A percentile compares a stretch with the other conserved stretches of the same genome.
phyloP scores from a whole-genome alignment of 768 basidiomycete species.

The Leucocoprinus birnbaumii region DNA sequence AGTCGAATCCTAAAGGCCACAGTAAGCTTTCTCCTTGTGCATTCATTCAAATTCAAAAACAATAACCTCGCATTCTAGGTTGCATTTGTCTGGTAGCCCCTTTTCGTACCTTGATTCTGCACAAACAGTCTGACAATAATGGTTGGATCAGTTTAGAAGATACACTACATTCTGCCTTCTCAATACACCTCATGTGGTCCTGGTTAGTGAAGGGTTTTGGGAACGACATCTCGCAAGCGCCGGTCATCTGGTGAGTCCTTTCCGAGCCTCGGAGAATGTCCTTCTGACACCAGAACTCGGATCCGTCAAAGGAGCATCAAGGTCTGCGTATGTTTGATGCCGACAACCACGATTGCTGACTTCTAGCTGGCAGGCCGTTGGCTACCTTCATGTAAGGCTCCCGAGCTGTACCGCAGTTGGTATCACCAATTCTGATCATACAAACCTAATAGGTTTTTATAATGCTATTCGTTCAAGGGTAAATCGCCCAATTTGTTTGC shows the following conservation, averaged over 20 bases:
- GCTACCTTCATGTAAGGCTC: constrained; percentile 6
- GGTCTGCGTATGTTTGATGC: background rate
- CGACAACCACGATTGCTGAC: background rate
- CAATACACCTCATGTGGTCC: constrained; percentile 12
- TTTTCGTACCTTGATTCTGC: background rate
- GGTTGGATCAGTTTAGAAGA: background rate
- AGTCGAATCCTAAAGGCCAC: background rate
- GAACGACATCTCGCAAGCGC: background rate
- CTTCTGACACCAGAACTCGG: background rate
- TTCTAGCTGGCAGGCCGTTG: constrained; percentile 2
- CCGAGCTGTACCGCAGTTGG: background rate
- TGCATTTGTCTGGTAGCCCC: constrained; percentile 6
- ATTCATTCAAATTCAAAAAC: background rate
- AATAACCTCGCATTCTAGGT: background rate
- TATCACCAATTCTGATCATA: background rate
- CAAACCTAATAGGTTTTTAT: constrained; percentile 12
- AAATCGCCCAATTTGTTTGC: background rate
- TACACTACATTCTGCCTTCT: constrained; percentile 11
- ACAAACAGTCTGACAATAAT: background rate
- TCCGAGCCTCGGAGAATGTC: background rate
- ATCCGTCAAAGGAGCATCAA: constrained; percentile 7
- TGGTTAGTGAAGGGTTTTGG: constrained; percentile 9
- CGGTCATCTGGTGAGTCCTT: constrained; percentile 7
- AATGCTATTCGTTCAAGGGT: constrained; percentile 11
- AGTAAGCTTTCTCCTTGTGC: background rate